Conservation (phyloP, 345 rosid genomes). For the Mallotus nudiflorus region DNA sequence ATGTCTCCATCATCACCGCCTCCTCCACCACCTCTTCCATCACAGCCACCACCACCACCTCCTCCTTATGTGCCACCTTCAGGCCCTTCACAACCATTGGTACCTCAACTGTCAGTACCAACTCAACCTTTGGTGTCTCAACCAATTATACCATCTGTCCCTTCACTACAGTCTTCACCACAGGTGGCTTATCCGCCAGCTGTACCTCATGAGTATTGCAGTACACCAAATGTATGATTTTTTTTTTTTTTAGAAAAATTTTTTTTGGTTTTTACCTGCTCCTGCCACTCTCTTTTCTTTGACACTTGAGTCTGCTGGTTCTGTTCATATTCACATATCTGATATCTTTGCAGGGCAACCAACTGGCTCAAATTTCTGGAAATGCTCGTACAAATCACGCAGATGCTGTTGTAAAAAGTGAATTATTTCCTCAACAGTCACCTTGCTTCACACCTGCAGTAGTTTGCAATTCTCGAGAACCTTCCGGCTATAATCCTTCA, state of each 20-base stretch:
- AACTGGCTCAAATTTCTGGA: constrained; percentile 54
- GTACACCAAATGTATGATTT: constrained; percentile 47
- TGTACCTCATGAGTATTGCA: constrained; percentile 51
- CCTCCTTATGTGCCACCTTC: constrained; percentile 24
- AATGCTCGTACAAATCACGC: constrained; percentile 50
- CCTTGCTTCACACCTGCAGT: constrained; percentile 54
- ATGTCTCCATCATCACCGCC: constrained; percentile 41
- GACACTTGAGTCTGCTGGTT: constrained; percentile 2
- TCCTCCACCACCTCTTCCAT: constrained; percentile 51
- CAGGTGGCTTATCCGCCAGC: constrained; percentile 60
- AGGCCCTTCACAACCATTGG: constrained; percentile 39
- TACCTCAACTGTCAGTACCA: constrained; percentile 40
- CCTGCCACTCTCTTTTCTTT: background rate
- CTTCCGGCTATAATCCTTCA: constrained; percentile 63
- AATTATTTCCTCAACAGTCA: constrained; percentile 58
- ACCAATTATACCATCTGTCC: constrained; percentile 40
- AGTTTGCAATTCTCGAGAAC: constrained; percentile 56
- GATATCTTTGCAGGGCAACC: constrained; percentile 56
- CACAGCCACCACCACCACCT: constrained; percentile 37
- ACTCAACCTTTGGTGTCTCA: constrained; percentile 52
- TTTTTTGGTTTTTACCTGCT: background rate
- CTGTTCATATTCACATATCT: constrained; percentile 12
- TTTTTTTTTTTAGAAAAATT: constrained; percentile 1
- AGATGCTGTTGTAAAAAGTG: constrained; percentile 51
- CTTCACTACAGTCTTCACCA: constrained; percentile 52